Base-by-base conservation (phyloP, 345 rosid species). In the Eucalyptus viminalis region DNA sequence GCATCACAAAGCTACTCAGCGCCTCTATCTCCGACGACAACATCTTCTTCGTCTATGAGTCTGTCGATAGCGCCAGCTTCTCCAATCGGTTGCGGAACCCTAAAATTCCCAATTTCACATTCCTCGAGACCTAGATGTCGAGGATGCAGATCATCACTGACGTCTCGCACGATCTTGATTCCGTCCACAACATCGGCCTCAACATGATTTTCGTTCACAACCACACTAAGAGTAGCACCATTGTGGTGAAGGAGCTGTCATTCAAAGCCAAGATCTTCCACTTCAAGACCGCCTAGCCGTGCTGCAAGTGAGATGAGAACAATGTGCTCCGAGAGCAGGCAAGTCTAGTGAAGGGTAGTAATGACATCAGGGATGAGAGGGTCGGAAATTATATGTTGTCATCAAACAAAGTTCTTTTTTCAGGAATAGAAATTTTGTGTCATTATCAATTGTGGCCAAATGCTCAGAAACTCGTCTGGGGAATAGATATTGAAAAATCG, bases 111-210 rank as follows among this genome's bases (percentile, higher is more conserved):
- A 91, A 92, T 54, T 96, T 92, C 92, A 97, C 99, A 0, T 96
- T 96, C 9, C 90, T 97, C 6, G 92, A 95, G 14, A 92, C 92
- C 11, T 97, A 99, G 99, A 92, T 87, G 29, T 96, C 98, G n/a
- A 56, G 97, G 88, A 96, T 96, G 91, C 97, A 94, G 92, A 93
- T 97, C 85, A 97, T 96, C 1, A 90, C 99, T 2, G 97, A 96
- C 88, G 91, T 97, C 72, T 97, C 98, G 37, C 94, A 95, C 81
- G 96, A 96, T 9, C 96, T 97, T 19, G 98, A 97, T 89, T 97
- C 96, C 89, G 92, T 97, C 90, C 99, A 96, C 92, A 92, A 95
- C 80, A 96, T 94, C 2, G 97, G 98, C 1, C 87, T 96, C n/a
- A 95, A 92, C 89, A 86, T 94, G 47, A 94, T 88, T 19, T 90